Conservation (phyloP, 176 grass and related monocot species). For the Elymus sibiricus region DNA sequence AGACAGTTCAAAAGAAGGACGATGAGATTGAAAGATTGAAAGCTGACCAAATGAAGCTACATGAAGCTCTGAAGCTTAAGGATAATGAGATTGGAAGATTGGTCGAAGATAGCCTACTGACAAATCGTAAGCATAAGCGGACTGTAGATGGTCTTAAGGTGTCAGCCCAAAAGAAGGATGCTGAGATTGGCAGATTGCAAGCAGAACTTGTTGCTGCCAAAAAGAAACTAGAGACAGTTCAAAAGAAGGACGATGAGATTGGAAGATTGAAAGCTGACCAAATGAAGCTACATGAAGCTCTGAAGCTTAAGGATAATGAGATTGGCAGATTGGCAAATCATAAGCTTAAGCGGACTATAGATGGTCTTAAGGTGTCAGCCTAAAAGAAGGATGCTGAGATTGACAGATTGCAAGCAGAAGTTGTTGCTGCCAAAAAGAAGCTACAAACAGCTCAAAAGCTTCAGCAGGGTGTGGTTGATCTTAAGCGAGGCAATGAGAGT, state of each 20-base stretch:
- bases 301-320: no score
- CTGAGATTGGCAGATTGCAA: not conserved
- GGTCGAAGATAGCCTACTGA: slow-evolving; percentile 18
- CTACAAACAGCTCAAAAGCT: not conserved
- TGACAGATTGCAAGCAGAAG: not conserved
- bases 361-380: slow-evolving; percentile 18
- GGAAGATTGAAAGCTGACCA: no score
- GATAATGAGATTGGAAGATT: slow-evolving; percentile 36
- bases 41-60: no score
- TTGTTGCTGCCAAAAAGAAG: not conserved
- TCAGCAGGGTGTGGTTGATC: no score
- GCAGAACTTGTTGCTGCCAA: not conserved
- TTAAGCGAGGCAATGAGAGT: no score
- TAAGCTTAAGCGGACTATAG: not conserved
- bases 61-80: no score
- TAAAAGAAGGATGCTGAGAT: slow-evolving; percentile 36
- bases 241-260: slow-evolving; percentile 30
- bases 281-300: no score
- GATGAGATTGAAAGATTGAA: no score
- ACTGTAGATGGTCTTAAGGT: slow-evolving; percentile 1
- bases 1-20: slow-evolving; percentile 27
- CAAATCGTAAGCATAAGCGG: not conserved
- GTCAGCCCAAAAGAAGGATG: slow-evolving; percentile 36
- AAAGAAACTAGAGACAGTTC: not conserved
- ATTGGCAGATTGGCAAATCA: slow-evolving; percentile 15